A percentile compares a stretch with the other conserved stretches of the same genome.
Evolutionary conservation across 306 rosid genomes (phyloP).

Genomic region (Inga leiocalycina): DNA sequence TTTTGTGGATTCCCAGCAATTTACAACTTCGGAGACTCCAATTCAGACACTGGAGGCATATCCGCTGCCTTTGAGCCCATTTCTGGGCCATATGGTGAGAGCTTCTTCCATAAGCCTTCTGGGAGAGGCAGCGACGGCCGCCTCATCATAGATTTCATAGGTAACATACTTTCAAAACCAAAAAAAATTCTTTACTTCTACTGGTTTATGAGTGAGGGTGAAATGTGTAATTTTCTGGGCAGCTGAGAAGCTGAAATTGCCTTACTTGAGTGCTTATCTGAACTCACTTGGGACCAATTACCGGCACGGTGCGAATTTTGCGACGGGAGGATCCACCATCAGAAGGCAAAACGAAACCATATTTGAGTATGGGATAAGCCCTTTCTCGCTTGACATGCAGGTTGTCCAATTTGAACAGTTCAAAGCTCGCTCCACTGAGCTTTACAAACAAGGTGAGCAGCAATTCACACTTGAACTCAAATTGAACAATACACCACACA

Average conservation of each 20-base stretch:
- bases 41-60: slow-evolving; percentile 93
- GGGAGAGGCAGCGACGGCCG: slow-evolving; percentile 91
- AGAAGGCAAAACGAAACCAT: slow-evolving; percentile 85
- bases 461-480: background rate
- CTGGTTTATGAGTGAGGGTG: background rate
- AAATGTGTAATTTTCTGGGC: slow-evolving; percentile 15
- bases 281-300: slow-evolving; percentile 83
- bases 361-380: slow-evolving; percentile 80
- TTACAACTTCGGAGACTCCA: slow-evolving; percentile 95
- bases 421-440: slow-evolving; percentile 67
- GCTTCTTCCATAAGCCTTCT: slow-evolving; percentile 66
- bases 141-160: slow-evolving; percentile 81
- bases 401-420: slow-evolving; percentile 52
- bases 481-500: background rate
- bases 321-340: slow-evolving; percentile 92
- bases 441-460: slow-evolving; percentile 66
- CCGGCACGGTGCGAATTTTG: slow-evolving; percentile 88
- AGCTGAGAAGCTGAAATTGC: slow-evolving; percentile 78
- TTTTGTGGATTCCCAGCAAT: slow-evolving; percentile 77
- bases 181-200: background rate
- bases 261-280: slow-evolving; percentile 86
- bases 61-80: slow-evolving; percentile 84
- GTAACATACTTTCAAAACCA: slow-evolving; percentile 35
- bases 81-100: slow-evolving; percentile 63
- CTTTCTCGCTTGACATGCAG: slow-evolving; percentile 84